Evolutionary conservation across 1,284 basidiomycete genomes (phyloP), one percentile per base, ranked within the genome.

Genomic region (Amylostereum areolatum): DNA sequence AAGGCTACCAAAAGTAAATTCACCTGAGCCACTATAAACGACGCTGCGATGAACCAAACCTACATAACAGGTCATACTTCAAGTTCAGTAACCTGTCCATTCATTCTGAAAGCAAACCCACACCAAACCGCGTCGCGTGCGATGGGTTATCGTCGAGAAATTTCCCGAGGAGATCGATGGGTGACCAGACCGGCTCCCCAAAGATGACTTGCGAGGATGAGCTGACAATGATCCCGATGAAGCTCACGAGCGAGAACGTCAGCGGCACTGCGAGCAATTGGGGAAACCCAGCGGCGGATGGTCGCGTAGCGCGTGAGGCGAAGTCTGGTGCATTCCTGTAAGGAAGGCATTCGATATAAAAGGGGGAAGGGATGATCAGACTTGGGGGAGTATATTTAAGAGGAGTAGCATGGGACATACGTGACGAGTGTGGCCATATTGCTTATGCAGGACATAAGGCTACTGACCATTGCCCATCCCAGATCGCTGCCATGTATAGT

Each of bases 161-260:
- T 57, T 68, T 77, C 35, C 73, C 75, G 46, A 92, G 70, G 40
- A 92, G 70, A 54, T 86, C 82, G 49, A 92, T 77, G 0, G 89
- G 89, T 9, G 83, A 84, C 90, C 89, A 93, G 51, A 92, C 79
- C 11, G 81, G 78, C 55, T 82, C 77, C 25, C 86, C 87, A 58
- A 86, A 92, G 56, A 92, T 84, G 12, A 82, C 76, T 51, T 80
- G 71, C n/a, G 84, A 86, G 5, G 85, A 84, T 1, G 86, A 89
- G 45, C 85, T 84, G 55, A 93, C 89, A 45, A 92, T 82, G 62
- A 94, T 88, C 5, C 90, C 91, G 51, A 93, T 74, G 69, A 94
- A 86, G 56, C 82, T 85, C 51, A 90, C 87, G 53, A 92, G 66
- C 31, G 80, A 81, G 66, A 91, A 92, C 0, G 81, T 79, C 41